Conservation (phyloP, 495 filamentous ascomycete genomes). For the Apodospora peruviana region DNA sequence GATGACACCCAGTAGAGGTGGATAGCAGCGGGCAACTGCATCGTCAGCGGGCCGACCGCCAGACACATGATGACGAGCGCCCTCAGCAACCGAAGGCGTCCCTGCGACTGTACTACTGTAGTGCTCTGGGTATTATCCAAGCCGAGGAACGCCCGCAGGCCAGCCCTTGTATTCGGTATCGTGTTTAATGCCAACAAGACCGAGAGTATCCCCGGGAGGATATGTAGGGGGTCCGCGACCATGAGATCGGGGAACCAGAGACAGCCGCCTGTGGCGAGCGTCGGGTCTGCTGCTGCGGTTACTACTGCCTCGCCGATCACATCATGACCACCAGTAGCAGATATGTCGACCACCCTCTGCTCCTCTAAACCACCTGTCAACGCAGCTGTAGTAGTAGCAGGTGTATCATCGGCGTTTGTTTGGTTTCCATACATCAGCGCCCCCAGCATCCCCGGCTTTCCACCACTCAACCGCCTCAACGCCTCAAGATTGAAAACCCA, state of each 20-base stretch:
- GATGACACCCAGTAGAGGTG: constrained; percentile 69
- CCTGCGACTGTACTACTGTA: background rate
- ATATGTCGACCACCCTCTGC: background rate
- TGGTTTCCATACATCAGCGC: constrained; percentile 20
- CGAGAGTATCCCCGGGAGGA: constrained; percentile 58
- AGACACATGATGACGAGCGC: constrained; percentile 32
- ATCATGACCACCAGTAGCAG: background rate
- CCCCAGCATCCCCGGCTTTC: constrained; percentile 47
- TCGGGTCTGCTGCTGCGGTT: constrained; percentile 1
- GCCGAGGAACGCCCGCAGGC: constrained; percentile 12
- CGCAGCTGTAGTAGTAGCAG: background rate
- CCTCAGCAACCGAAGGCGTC: constrained; percentile 23
- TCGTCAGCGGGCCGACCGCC: constrained; percentile 41
- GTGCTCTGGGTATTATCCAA: background rate
- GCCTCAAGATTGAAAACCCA: constrained; percentile 66
- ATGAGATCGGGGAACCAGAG: constrained; percentile 80
- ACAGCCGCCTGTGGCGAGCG: constrained; percentile 59
- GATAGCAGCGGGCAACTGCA: constrained; percentile 55
- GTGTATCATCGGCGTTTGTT: background rate
- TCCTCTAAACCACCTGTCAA: background rate
- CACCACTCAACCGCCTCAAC: constrained; percentile 59
- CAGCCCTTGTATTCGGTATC: constrained; percentile 15
- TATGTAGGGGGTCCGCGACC: constrained; percentile 59
- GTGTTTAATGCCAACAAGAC: constrained; percentile 41
- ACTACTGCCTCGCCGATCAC: background rate